Base-by-base conservation (phyloP, 805 yeast species). In the Schizosaccharomyces osmophilus region DNA sequence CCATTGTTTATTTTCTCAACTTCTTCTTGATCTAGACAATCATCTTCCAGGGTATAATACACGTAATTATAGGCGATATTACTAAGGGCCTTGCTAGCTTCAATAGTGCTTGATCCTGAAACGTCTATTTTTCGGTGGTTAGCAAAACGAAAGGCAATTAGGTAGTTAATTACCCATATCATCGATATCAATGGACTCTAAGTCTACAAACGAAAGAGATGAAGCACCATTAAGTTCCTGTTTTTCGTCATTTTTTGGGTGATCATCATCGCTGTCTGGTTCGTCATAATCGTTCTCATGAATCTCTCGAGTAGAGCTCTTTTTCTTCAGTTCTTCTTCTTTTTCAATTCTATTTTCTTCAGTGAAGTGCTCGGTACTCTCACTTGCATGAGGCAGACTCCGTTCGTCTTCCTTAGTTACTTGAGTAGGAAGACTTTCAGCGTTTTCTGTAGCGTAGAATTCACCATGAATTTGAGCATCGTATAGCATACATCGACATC, bases 21-120 rank as follows among this genome's bases (percentile, higher is more conserved):
- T 68, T 70, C 2, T 55, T 63, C 9, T 73, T 73, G 61, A 71
- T 73, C 15, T 67, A 41, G 63, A 19, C 48, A 32, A 24, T 62
- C 63, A n/a, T 59, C 36, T 22, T 61, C 62, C 15, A 43, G 32
- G n/a, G 63, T 63, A n/a, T 62, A 60, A 19, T 59, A 32, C 11
- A 62, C 61, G 9, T 57, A 41, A 11, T 57, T 45, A 24, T 19
- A 57, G 29, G 29, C 31, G 19, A 57, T 22, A 41, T 57, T 57
- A 13, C 55, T 41, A 17, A 57, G 54, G 17, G 17, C 43, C 60
- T 41, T 41, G n/a, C 43, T 26, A 26, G 54, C 9, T 11, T 57
- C 60, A 26, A 41, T 57, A 17, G 26, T 29, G 19, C 11, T 24
- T 6, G 26, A 45, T 19, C 51, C 51, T 19, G 51, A 45, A 45